Conservation (phyloP, 805 yeast species). For the Candida anglica region DNA sequence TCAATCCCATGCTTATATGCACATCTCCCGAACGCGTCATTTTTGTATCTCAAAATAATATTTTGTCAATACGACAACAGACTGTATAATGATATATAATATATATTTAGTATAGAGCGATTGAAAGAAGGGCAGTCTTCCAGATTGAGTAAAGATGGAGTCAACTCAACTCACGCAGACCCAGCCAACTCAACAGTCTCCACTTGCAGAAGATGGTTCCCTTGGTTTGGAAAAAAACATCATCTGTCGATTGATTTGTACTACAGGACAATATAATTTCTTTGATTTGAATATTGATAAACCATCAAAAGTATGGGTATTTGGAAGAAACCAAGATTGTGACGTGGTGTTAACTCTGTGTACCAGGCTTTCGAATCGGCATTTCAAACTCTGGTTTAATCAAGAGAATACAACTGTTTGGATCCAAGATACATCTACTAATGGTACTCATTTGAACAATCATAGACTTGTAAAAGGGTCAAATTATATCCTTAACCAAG, state of each 20-base stretch:
- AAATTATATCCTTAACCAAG: slow-evolving; percentile 80
- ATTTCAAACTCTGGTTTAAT: slow-evolving; percentile 67
- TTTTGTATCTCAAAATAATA: too few relatives aligned
- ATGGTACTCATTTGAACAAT: slow-evolving; percentile 87
- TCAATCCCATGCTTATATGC: too few relatives aligned
- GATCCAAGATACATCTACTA: slow-evolving; percentile 79
- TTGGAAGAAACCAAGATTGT: slow-evolving; percentile 70
- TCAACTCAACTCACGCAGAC: slow-evolving; percentile 26
- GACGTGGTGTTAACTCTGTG: slow-evolving; percentile 60
- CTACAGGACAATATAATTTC: slow-evolving; percentile 50
- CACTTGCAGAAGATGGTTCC: slow-evolving; percentile 20
- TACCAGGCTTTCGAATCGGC: slow-evolving; percentile 69
- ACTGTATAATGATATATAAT: not conserved
- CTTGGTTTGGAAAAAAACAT: slow-evolving; percentile 21
- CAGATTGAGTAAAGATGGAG: too few relatives aligned
- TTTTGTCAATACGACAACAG: too few relatives aligned
- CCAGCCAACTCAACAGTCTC: slow-evolving; percentile 37
- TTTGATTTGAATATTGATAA: slow-evolving; percentile 40
- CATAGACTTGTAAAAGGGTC: slow-evolving; percentile 68
- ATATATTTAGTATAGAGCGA: too few relatives aligned
- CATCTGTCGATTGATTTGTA: slow-evolving; percentile 57
- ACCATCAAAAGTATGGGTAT: slow-evolving; percentile 48
- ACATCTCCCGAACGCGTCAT: too few relatives aligned
- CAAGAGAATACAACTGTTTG: slow-evolving; percentile 50
- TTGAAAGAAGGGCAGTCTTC: too few relatives aligned